A percentile compares a stretch with the other conserved stretches of the same genome.
These are phyloP conservation scores for Pythium vanterpoolii DNA, from an alignment of 352 stramenopile species.

Conservation along the genomic window DNA sequence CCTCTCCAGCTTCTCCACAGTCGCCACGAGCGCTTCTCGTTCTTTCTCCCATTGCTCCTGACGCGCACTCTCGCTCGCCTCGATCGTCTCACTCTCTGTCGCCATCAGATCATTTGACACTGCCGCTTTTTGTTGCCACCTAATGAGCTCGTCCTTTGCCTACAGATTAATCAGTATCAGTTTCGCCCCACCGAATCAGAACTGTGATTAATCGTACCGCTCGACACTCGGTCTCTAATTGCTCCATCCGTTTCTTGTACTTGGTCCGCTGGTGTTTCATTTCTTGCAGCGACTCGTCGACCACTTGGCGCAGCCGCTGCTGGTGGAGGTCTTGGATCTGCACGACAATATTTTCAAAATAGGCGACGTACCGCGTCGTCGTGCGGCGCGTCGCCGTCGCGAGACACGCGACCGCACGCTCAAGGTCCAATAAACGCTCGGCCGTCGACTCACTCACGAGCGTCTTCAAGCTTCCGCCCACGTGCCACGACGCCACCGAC, in stretches of 20 bases:
- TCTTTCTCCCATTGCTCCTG: conserved; percentile 19
- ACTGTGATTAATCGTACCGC: conserved; percentile 1
- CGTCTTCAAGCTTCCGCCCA: conserved; percentile 27
- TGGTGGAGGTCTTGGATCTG: conserved; percentile 56
- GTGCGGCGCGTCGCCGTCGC: conserved; percentile 29
- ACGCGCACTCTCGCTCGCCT: conserved; percentile 20
- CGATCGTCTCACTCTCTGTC: conserved; percentile 26
- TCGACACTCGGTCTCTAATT: conserved; percentile 33
- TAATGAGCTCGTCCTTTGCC: conserved; percentile 27
- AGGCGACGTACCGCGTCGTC: conserved; percentile 31
- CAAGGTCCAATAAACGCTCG: conserved; percentile 31
- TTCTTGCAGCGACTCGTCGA: conserved; percentile 48
- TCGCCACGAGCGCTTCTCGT: background rate
- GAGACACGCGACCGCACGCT: conserved; percentile 35
- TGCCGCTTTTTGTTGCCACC: conserved; percentile 30
- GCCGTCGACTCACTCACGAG: conserved; percentile 27
- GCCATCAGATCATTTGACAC: conserved; percentile 20
- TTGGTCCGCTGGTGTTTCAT: conserved; percentile 43
- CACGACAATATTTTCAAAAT: conserved; percentile 44
- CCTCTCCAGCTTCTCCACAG: background rate
- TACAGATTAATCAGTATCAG: background rate
- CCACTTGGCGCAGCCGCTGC: conserved; percentile 45
- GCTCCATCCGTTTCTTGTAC: conserved; percentile 42
- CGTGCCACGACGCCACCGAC: conserved; percentile 34
- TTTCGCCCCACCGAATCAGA: background rate